Evolutionary conservation across 2,329 filamentous ascomycete genomes (phyloP), one percentile per base, ranked within the genome.

Genomic region (Mariannaea sp.): DNA sequence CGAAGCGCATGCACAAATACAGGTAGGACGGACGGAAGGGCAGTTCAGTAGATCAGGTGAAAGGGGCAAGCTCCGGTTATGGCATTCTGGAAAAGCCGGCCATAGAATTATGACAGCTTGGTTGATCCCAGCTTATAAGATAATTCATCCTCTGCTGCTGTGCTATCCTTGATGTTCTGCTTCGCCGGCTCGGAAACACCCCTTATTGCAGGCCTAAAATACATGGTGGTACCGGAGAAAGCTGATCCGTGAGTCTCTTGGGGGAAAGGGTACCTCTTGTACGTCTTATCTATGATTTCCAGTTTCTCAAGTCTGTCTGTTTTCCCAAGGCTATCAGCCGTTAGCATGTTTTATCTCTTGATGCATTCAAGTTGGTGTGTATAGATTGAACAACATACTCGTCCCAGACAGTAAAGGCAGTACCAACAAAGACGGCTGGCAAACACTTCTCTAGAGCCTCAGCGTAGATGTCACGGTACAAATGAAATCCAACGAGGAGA

Each of bases 401-500:
- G 43, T 82, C 76, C 78, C 81, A 84, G 1, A 75, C 72, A 7
- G 76, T 71, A 64, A 75, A 78, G 0, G 74, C 72, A 0, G 81
- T 86, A 0, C 85, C 86, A 12, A 89, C 75, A 10, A 85, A 81
- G 2, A 87, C 62, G 0, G 72, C 76, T 0, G 86, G 85, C 1
- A 75, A 60, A 1, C 69, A 58, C 0, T 68, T 64, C 2, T 71
- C 61, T 2, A 89, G 69, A 0, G 83, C 75, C 5, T 74, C 66
- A 17, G 78, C 72, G 43, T 83, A 89, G 33, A 80, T 76, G 30
- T 71, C 74, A 17, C 72, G 74, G 51, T 84, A 84, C 53, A 85
- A 75, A 44, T 88, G 86, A 0, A 88, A 76, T 1, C 82, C 85
- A 58, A 82, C 89, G 2, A 87, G 73, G 1, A 90, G 65, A 0